These are phyloP conservation scores for Golubevia sp. DNA, from an alignment of 1,284 basidiomycete genomes.

Conservation along the genomic window DNA sequence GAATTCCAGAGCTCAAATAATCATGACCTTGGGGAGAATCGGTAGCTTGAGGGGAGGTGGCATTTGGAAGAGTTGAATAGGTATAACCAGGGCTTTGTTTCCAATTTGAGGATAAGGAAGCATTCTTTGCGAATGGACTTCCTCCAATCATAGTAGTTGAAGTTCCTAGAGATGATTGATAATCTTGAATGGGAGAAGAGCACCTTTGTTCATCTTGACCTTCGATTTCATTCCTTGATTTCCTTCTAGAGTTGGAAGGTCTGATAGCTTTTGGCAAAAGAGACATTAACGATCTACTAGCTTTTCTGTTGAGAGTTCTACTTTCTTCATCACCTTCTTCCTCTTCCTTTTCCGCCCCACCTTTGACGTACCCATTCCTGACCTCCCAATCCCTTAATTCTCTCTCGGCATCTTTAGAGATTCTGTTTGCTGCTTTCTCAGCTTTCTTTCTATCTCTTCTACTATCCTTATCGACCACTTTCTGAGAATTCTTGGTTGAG, in stretches of 20 bases:
- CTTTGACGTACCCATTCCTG: constrained; percentile 23
- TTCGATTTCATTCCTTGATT: not conserved
- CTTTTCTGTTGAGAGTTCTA: not conserved
- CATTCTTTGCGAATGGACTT: not conserved
- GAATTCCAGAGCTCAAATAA: not conserved
- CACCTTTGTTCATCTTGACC: not conserved
- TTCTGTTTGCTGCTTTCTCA: constrained; percentile 29
- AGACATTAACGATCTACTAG: not conserved
- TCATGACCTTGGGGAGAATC: not conserved
- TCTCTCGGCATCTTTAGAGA: constrained; percentile 22
- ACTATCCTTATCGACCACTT: constrained; percentile 18
- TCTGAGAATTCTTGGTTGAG: constrained; percentile 9
- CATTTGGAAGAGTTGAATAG: not conserved
- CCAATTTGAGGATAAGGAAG: not conserved
- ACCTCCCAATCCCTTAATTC: constrained; percentile 38
- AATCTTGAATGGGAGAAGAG: not conserved
- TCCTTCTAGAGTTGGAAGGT: not conserved
- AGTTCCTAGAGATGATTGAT: not conserved
- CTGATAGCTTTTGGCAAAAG: not conserved
- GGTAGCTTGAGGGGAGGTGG: not conserved
- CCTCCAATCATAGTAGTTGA: not conserved
- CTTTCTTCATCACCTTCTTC: not conserved
- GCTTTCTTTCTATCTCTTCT: constrained; percentile 29
- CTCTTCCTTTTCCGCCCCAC: not conserved
- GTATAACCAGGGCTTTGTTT: not conserved